These are phyloP conservation scores for Arthrinium puccinioides DNA, from an alignment of 2,329 filamentous ascomycete species.

Conservation along the genomic window DNA sequence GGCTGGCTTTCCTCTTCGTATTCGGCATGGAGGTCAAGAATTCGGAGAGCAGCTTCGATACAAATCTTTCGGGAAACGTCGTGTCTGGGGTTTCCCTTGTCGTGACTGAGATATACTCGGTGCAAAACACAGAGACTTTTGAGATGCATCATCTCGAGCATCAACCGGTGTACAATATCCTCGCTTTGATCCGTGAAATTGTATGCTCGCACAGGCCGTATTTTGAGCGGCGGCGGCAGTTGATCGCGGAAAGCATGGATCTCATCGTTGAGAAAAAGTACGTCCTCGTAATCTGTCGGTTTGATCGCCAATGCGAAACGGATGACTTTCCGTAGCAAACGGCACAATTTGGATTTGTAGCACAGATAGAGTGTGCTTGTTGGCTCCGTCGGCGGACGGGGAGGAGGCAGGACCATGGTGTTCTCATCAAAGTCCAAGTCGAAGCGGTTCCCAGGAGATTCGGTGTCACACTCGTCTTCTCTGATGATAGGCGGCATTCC, in stretches of 20 bases:
- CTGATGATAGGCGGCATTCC: slow-evolving; percentile 43
- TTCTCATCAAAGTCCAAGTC: slow-evolving; percentile 46
- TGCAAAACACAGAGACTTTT: slow-evolving; percentile 44
- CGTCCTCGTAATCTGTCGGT: slow-evolving; percentile 26
- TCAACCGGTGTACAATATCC: slow-evolving; percentile 40
- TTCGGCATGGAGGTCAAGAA: slow-evolving; percentile 40
- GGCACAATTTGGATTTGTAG: slow-evolving; percentile 35
- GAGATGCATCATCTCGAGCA: slow-evolving; percentile 40
- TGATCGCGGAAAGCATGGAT: slow-evolving; percentile 27
- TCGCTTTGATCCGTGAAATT: slow-evolving; percentile 35
- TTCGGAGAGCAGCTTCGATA: slow-evolving; percentile 32
- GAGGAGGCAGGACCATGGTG: slow-evolving; percentile 31
- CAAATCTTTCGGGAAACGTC: slow-evolving; percentile 32
- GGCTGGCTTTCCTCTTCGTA: slow-evolving; percentile 36
- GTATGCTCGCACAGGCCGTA: slow-evolving; percentile 32
- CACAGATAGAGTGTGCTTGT: slow-evolving; percentile 35
- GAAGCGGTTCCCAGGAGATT: slow-evolving; percentile 35
- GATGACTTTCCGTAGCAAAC: slow-evolving; percentile 35
- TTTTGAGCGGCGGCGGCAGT: slow-evolving; percentile 32
- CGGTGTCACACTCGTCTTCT: slow-evolving; percentile 38
- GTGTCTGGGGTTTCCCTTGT: slow-evolving; percentile 29
- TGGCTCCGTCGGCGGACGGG: slow-evolving; percentile 33
- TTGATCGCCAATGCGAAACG: slow-evolving; percentile 30
- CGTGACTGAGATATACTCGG: slow-evolving; percentile 35
- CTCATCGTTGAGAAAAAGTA: slow-evolving; percentile 31